phyloP scores from a whole-genome alignment of 371 early-diverging fungal species.

The Mortierella sp. region DNA sequence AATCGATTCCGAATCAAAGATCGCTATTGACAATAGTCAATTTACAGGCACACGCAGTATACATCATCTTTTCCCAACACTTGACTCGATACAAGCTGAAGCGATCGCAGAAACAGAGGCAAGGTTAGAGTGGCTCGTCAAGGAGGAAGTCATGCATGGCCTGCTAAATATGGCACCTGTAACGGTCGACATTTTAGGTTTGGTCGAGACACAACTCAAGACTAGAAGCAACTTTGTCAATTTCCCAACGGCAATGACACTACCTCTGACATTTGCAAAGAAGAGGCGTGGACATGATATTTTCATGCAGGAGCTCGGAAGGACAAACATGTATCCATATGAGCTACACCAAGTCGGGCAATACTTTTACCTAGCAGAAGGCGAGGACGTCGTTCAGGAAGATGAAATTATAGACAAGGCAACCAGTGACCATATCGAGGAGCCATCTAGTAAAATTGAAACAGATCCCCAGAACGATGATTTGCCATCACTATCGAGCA shows the following conservation, averaged over 20 bases:
- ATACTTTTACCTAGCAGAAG: slow-evolving; percentile 73
- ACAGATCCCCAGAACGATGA: slow-evolving; percentile 26
- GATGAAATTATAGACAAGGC: slow-evolving; percentile 9
- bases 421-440: slow-evolving; percentile 22
- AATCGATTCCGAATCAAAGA: slow-evolving; percentile 56
- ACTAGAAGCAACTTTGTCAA: slow-evolving; percentile 76
- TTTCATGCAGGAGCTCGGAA: slow-evolving; percentile 71
- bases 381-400: slow-evolving; percentile 36
- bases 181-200: slow-evolving; percentile 65
- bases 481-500: slow-evolving; percentile 16
- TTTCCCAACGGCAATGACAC: slow-evolving; percentile 71
- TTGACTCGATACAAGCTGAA: slow-evolving; percentile 66
- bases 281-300: slow-evolving; percentile 63
- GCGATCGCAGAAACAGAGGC: slow-evolving; percentile 73
- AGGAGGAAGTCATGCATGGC: slow-evolving; percentile 84
- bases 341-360: slow-evolving; percentile 67
- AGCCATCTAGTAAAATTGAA: neutral
- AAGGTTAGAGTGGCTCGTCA: slow-evolving; percentile 73
- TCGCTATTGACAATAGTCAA: slow-evolving; percentile 31
- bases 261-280: slow-evolving; percentile 74
- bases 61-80: slow-evolving; percentile 59
- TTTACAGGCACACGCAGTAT: slow-evolving; percentile 44
- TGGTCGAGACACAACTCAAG: slow-evolving; percentile 72
- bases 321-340: slow-evolving; percentile 63
- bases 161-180: slow-evolving; percentile 71